Conservation (phyloP, 257 asterid genomes). For the Henckelia pumila region DNA sequence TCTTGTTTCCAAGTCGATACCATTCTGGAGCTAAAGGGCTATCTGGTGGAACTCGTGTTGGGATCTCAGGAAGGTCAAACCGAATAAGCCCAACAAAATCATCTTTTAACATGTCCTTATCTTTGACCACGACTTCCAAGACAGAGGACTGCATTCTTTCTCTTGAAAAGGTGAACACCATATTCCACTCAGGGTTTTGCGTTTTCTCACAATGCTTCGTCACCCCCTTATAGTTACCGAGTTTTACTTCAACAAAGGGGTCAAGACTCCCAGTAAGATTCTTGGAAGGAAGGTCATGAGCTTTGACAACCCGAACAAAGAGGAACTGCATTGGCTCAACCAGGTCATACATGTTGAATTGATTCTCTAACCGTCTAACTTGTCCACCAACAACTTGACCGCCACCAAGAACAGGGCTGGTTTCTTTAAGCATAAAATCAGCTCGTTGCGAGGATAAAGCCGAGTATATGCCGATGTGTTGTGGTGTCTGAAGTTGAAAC, state of each 20-base stretch:
- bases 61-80: slow-evolving; percentile 67
- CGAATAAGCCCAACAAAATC: slow-evolving; percentile 67
- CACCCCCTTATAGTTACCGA: slow-evolving; percentile 87
- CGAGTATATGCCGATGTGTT: slow-evolving; percentile 34
- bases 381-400: slow-evolving; percentile 72
- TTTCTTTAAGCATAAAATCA: slow-evolving; percentile 69
- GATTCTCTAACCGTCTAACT: slow-evolving; percentile 52
- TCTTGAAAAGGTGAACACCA: slow-evolving; percentile 71
- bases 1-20: slow-evolving; percentile 69
- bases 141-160: slow-evolving; percentile 76
- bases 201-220: slow-evolving; percentile 72
- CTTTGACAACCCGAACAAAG: slow-evolving; percentile 79
- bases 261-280: slow-evolving; percentile 71
- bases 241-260: slow-evolving; percentile 83
- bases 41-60: slow-evolving; percentile 84
- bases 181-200: slow-evolving; percentile 78
- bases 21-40: slow-evolving; percentile 98
- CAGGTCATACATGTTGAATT: slow-evolving; percentile 65
- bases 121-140: slow-evolving; percentile 63
- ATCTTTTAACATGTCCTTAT: slow-evolving; percentile 73
- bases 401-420: slow-evolving; percentile 85
- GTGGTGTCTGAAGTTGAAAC: slow-evolving; percentile 49
- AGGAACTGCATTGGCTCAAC: slow-evolving; percentile 95
- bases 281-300: slow-evolving; percentile 72
- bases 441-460: slow-evolving; percentile 51